Percentiles rank a stretch among this genome's conserved stretches.
Evolutionary conservation across 352 stramenopile species (phyloP).

Genomic region (Globisporangium solare): DNA sequence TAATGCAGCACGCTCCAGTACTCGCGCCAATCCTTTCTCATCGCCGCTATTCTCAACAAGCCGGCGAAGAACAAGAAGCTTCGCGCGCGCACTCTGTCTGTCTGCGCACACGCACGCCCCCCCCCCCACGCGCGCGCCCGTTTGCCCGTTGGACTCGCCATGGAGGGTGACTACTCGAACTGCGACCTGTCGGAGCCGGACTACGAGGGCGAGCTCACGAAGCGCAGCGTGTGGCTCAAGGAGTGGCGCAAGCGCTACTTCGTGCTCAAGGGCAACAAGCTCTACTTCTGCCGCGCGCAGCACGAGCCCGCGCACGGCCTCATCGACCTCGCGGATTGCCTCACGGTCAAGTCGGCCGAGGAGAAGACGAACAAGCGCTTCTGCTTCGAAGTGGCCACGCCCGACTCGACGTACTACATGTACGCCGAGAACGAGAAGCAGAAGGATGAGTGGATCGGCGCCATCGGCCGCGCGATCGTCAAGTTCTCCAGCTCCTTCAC

Average conservation of each 20-base stretch:
- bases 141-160: too few species aligned
- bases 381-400: conserved; percentile 88
- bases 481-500: conserved; percentile 96
- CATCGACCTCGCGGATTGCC: conserved; percentile 87
- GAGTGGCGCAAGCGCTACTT: conserved; percentile 90
- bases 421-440: conserved; percentile 89
- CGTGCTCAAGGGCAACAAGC: conserved; percentile 89
- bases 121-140: too few species aligned
- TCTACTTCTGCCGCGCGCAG: conserved; percentile 84
- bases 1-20: too few species aligned
- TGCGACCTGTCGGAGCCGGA: conserved; percentile 77
- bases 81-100: too few species aligned
- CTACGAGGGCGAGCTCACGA: conserved; percentile 87
- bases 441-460: conserved; percentile 93
- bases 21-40: too few species aligned
- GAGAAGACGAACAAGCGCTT: conserved; percentile 91
- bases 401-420: conserved; percentile 90
- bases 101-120: too few species aligned
- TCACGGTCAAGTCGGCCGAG: conserved; percentile 89
- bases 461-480: conserved; percentile 96
- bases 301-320: conserved; percentile 79
- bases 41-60: background rate
- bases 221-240: conserved; percentile 91
- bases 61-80: background rate
- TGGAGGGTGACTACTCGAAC: conserved; percentile 75